These are phyloP conservation scores for Apium graveolens DNA, from an alignment of 129 eudicot species.

Conservation along the genomic window DNA sequence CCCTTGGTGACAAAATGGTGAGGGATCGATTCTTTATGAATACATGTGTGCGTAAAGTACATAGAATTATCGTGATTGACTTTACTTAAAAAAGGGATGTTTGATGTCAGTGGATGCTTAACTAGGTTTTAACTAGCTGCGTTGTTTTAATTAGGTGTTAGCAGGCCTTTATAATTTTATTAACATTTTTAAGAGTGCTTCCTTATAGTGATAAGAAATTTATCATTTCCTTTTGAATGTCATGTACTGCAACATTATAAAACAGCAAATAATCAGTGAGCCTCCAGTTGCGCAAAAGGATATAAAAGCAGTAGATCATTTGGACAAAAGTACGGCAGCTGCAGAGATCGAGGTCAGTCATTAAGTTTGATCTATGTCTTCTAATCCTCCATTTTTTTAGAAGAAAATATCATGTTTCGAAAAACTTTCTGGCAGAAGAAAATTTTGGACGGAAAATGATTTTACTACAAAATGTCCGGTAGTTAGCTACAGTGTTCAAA, in stretches of 20 bases:
- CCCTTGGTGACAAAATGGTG: neutral
- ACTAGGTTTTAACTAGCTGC: no score
- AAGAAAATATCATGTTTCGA: neutral
- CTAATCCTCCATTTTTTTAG: neutral
- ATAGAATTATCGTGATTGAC: neutral
- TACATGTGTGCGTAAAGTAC: neutral
- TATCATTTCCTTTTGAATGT: neutral
- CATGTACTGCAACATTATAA: neutral
- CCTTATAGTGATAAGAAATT: neutral
- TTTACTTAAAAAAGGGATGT: neutral
- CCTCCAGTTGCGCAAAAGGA: slow-evolving; percentile 1
- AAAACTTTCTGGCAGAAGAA: neutral
- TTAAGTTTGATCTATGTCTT: neutral
- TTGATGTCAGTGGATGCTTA: no score
- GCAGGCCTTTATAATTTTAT: neutral
- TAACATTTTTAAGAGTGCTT: neutral
- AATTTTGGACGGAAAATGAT: neutral
- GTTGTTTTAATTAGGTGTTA: neutral
- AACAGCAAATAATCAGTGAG: slow-evolving; percentile 1
- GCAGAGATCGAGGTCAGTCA: slow-evolving; percentile 10
- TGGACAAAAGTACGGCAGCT: neutral
- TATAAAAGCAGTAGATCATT: neutral
- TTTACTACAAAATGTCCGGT: neutral
- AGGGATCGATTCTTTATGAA: no score
- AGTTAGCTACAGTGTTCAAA: neutral